Evolutionary conservation across 176 grass and related monocot species (phyloP).

Genomic region (Hordeum vulgare): DNA sequence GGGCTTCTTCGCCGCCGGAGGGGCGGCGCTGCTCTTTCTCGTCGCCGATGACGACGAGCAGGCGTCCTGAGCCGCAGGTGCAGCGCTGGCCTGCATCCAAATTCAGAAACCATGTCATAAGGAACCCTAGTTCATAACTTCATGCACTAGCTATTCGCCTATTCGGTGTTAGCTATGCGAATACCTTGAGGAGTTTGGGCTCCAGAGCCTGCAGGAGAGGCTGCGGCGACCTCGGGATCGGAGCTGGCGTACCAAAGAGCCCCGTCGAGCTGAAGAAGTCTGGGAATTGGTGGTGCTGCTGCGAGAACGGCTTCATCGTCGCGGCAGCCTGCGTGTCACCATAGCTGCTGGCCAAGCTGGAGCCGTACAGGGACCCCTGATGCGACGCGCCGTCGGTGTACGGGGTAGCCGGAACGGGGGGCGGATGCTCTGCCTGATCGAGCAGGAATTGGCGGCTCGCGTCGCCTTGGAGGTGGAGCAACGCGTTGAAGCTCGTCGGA

Average conservation of each 20-base stretch:
- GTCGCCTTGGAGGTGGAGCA: slow-evolving; percentile 31
- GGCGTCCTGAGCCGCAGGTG: slow-evolving; percentile 18
- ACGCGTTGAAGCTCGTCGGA: slow-evolving; percentile 11
- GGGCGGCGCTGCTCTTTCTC: slow-evolving; percentile 4
- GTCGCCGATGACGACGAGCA: slow-evolving; percentile 42
- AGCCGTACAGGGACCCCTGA: not conserved
- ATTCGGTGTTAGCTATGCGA: not conserved
- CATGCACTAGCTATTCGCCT: too few relatives aligned
- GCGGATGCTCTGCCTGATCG: not conserved
- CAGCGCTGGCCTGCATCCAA: slow-evolving; percentile 19
- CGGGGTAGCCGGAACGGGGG: not conserved
- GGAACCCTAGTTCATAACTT: slow-evolving; percentile 4
- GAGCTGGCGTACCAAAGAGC: not conserved
- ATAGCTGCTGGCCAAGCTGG: not conserved
- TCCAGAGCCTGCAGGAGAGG: slow-evolving; percentile 14
- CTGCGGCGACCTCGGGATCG: not conserved
- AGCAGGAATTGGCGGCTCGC: slow-evolving; percentile 22
- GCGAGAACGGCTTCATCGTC: not conserved
- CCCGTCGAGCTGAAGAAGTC: slow-evolving; percentile 7
- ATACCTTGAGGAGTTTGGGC: not conserved
- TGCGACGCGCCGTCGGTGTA: not conserved
- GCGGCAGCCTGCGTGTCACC: not conserved
- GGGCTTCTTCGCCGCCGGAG: slow-evolving; percentile 44
- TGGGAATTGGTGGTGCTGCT: slow-evolving; percentile 4
- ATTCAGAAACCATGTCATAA: not conserved